A percentile compares a stretch with the other conserved stretches of the same genome.
Evolutionary conservation across 768 basidiomycete genomes (phyloP).

Genomic region (Mycena leptocephala): DNA sequence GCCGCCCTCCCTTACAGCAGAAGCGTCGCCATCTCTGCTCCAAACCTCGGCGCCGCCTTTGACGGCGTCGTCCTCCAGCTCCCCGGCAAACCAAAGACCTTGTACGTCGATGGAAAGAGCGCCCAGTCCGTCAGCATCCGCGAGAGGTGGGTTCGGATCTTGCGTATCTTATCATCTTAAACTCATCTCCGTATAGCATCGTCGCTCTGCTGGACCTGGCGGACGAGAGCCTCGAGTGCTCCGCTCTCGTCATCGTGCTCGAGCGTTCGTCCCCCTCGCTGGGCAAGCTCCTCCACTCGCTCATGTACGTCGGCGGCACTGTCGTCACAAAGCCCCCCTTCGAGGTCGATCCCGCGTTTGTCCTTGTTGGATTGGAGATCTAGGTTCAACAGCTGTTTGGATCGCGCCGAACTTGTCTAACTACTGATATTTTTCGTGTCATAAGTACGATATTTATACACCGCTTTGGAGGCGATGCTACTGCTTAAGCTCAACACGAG

Average conservation of each 20-base stretch:
- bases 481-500: neutral
- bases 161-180: slow-evolving; percentile 7
- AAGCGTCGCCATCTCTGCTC: slow-evolving; percentile 81
- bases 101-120: slow-evolving; percentile 90
- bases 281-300: slow-evolving; percentile 85
- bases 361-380: slow-evolving; percentile 91
- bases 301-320: slow-evolving; percentile 94
- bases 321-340: slow-evolving; percentile 89
- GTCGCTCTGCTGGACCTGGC: slow-evolving; percentile 91
- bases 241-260: slow-evolving; percentile 84
- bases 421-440: slow-evolving; percentile 20
- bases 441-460: slow-evolving; percentile 31
- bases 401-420: slow-evolving; percentile 13
- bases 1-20: slow-evolving; percentile 80
- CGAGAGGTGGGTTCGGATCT: slow-evolving; percentile 74
- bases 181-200: slow-evolving; percentile 64
- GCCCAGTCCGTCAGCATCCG: slow-evolving; percentile 85
- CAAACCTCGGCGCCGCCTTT: slow-evolving; percentile 78
- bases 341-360: slow-evolving; percentile 81
- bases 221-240: slow-evolving; percentile 86
- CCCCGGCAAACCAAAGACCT: slow-evolving; percentile 79
- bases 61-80: slow-evolving; percentile 86
- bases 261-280: slow-evolving; percentile 82
- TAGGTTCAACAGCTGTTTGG: slow-evolving; percentile 47
- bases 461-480: slow-evolving; percentile 26